Percentiles rank a stretch among this genome's conserved stretches.
Conservation (phyloP, 768 basidiomycete genomes). For the Termitomyces sp. region DNA sequence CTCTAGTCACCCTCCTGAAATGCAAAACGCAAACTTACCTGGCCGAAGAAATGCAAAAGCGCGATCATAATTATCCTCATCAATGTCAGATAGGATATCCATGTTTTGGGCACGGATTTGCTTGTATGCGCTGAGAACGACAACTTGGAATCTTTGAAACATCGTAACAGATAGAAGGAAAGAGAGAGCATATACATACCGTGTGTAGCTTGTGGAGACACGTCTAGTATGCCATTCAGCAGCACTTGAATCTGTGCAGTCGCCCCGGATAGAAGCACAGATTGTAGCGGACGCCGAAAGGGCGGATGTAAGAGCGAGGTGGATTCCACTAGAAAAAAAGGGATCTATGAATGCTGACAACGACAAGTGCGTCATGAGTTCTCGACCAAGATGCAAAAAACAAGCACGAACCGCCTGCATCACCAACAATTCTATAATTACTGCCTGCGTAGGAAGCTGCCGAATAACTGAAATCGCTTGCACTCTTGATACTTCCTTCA, state of each 20-base stretch:
- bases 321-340: slow-evolving; percentile 64
- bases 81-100: slow-evolving; percentile 57
- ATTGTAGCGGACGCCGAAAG: slow-evolving; percentile 56
- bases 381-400: background rate
- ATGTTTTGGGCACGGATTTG: slow-evolving; percentile 60
- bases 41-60: slow-evolving; percentile 63
- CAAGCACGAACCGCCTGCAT: slow-evolving; percentile 52
- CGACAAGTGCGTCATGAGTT: background rate
- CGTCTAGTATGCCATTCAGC: slow-evolving; percentile 54
- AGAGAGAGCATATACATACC: slow-evolving; percentile 36
- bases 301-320: slow-evolving; percentile 60
- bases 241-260: slow-evolving; percentile 44
- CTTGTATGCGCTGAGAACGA: slow-evolving; percentile 71
- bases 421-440: slow-evolving; percentile 59
- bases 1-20: background rate
- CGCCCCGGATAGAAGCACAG: slow-evolving; percentile 49
- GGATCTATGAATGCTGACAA: slow-evolving; percentile 58
- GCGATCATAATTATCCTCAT: slow-evolving; percentile 68
- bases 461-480: slow-evolving; percentile 65
- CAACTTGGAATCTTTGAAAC: slow-evolving; percentile 53
- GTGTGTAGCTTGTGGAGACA: slow-evolving; percentile 55
- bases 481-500: slow-evolving; percentile 45
- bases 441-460: slow-evolving; percentile 52
- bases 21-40: slow-evolving; percentile 30
- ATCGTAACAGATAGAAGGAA: background rate